A percentile compares a stretch with the other conserved stretches of the same genome.
phyloP scores from a whole-genome alignment of 805 yeast genomes.

The Kockiozyma suomiensis region DNA sequence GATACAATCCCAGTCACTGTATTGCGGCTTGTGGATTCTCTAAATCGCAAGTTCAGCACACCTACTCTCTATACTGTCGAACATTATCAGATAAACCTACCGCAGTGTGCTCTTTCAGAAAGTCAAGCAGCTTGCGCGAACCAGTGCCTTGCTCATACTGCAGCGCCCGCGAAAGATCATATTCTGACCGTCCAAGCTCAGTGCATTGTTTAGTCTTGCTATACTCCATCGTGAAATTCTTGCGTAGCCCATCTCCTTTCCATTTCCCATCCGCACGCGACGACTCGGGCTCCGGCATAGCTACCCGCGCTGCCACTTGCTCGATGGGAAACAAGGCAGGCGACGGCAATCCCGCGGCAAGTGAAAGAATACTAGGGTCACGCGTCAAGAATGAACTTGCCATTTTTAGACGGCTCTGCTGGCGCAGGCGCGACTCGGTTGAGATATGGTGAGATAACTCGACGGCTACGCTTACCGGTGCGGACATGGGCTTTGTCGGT shows the following conservation, averaged over 20 bases:
- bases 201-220: constrained; percentile 32
- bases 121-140: constrained; percentile 65
- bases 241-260: constrained; percentile 66
- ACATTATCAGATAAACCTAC: too few species aligned
- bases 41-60: too few species aligned
- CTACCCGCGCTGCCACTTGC: constrained; percentile 58
- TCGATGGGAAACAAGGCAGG: constrained; percentile 92
- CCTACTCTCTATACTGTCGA: too few species aligned
- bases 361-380: constrained; percentile 75
- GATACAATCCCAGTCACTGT: constrained; percentile 72
- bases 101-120: constrained; percentile 67
- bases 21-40: constrained; percentile 43
- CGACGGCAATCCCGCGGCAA: constrained; percentile 95
- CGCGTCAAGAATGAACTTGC: constrained; percentile 70
- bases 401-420: constrained; percentile 77
- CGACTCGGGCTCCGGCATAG: constrained; percentile 19
- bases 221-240: constrained; percentile 17
- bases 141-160: constrained; percentile 91
- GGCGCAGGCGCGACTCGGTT: constrained; percentile 67
- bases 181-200: constrained; percentile 48
- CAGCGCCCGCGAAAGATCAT: constrained; percentile 77
- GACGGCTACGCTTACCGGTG: constrained; percentile 13
- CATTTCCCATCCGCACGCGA: constrained; percentile 64
- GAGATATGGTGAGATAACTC: constrained; percentile 78
- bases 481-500: background rate